Evolutionary conservation across 768 basidiomycete species (phyloP).

Genomic region (Tubosaeta sp.): DNA sequence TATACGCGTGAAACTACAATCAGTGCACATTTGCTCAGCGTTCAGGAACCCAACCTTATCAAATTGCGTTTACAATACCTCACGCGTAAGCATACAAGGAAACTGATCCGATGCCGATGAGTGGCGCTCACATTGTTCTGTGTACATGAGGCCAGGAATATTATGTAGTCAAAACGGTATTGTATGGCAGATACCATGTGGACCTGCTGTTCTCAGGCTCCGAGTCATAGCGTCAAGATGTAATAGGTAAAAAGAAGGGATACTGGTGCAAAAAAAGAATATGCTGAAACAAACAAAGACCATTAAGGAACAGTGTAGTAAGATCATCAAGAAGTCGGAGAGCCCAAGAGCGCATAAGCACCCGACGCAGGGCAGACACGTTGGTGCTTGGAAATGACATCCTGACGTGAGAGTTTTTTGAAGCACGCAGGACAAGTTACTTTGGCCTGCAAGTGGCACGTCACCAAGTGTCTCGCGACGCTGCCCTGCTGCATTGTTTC

Average conservation of each 20-base stretch:
- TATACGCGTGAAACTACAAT: neutral
- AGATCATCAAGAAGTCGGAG: neutral
- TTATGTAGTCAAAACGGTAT: neutral
- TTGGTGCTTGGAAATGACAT: constrained; percentile 25
- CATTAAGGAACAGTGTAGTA: neutral
- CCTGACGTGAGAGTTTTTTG: constrained; percentile 25
- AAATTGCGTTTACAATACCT: neutral
- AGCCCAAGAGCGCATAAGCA: neutral
- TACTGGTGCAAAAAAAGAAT: neutral
- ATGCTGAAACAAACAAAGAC: neutral
- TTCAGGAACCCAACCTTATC: neutral
- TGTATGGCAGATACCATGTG: neutral
- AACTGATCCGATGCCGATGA: neutral
- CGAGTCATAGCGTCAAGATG: neutral
- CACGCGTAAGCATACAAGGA: neutral
- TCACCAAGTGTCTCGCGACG: constrained; percentile 26
- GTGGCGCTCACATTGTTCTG: neutral
- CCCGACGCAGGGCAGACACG: constrained; percentile 22
- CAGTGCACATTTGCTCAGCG: neutral
- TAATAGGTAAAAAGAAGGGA: neutral
- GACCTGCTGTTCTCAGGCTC: no score
- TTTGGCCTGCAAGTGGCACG: constrained; percentile 25
- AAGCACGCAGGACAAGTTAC: constrained; percentile 26
- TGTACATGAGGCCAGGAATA: neutral
- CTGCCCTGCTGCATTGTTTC: constrained; percentile 26